Percentiles rank a stretch among this genome's conserved stretches.
Evolutionary conservation across 768 basidiomycete species (phyloP).

Genomic region (Brasilioporus rufonigricans): DNA sequence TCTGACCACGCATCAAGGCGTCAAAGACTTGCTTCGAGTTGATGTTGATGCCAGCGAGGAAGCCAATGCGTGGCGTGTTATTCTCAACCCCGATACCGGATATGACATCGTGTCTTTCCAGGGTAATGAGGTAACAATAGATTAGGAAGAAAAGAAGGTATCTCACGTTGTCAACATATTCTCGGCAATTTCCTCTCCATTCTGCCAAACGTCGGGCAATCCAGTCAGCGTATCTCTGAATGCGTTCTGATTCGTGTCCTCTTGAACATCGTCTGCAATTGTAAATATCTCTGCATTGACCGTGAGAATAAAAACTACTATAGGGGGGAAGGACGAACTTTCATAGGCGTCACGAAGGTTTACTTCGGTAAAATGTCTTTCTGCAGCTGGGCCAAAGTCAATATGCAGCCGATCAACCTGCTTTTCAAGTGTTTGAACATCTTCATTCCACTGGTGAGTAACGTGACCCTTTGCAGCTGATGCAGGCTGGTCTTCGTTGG

Average conservation of each 20-base stretch:
- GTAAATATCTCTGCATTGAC: slow-evolving; percentile 40
- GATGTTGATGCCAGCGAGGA: slow-evolving; percentile 53
- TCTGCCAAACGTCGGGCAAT: slow-evolving; percentile 57
- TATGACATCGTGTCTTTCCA: slow-evolving; percentile 58
- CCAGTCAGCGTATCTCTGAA: slow-evolving; percentile 50
- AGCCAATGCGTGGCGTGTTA: slow-evolving; percentile 47
- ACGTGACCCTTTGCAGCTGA: not conserved
- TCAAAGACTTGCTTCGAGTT: slow-evolving; percentile 53
- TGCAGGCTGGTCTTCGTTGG: slow-evolving; percentile 12
- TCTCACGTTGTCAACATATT: slow-evolving; percentile 62
- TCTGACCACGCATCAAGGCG: slow-evolving; percentile 46
- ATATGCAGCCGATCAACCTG: slow-evolving; percentile 25
- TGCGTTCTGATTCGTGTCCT: slow-evolving; percentile 35
- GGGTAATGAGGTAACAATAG: not conserved
- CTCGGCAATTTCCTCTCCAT: slow-evolving; percentile 45
- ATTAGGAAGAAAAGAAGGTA: not conserved
- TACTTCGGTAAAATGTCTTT: slow-evolving; percentile 42
- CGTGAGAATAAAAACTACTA: slow-evolving; percentile 9
- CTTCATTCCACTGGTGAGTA: slow-evolving; percentile 38
- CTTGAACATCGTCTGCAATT: slow-evolving; percentile 25
- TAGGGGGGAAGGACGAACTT: slow-evolving; percentile 37
- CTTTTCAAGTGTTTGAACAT: slow-evolving; percentile 37
- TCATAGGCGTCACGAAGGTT: slow-evolving; percentile 56
- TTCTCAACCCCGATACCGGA: slow-evolving; percentile 52
- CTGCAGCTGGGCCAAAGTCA: slow-evolving; percentile 45